Evolutionary conservation across 31 red algal genomes (phyloP).

Genomic region (Porphyra umbilicalis): DNA sequence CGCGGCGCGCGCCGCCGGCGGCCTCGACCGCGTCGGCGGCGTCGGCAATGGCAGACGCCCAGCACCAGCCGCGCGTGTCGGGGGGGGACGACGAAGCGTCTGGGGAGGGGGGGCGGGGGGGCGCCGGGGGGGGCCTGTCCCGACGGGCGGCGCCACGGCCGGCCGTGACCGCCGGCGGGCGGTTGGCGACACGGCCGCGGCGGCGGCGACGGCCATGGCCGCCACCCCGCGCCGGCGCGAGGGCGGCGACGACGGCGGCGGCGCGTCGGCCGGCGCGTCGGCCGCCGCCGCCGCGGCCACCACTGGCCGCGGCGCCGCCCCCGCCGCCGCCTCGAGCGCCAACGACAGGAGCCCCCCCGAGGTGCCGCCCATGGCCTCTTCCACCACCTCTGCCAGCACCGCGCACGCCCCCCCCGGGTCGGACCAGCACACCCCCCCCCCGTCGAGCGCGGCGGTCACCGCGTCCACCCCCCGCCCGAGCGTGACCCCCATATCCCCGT

Average conservation of each 20-base stretch:
- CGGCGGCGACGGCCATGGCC: too few relatives aligned
- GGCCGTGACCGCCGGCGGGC: not conserved
- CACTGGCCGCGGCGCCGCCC: not conserved
- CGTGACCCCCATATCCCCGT: constrained; percentile 64
- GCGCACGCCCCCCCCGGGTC: not conserved
- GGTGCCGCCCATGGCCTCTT: constrained; percentile 5
- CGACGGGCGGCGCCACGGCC: too few relatives aligned
- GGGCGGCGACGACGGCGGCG: too few relatives aligned
- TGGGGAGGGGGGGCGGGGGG: too few relatives aligned
- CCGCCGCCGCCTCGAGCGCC: not conserved
- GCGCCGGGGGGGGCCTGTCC: too few relatives aligned
- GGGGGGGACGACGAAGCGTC: too few relatives aligned
- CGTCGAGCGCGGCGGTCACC: not conserved
- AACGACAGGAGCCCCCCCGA: not conserved
- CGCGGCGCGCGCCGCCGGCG: not conserved
- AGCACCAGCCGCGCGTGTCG: too few relatives aligned
- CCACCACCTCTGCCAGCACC: not conserved
- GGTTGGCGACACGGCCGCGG: too few relatives aligned
- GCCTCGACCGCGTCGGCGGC: not conserved
- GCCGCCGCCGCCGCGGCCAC: not conserved
- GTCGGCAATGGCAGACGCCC: not conserved
- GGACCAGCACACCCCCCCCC: not conserved
- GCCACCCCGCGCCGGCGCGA: too few relatives aligned
- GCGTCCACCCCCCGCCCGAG: not conserved
- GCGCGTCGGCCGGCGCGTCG: too few relatives aligned